These are phyloP conservation scores for Talaromyces amestolkiae DNA, from an alignment of 2,329 filamentous ascomycete species.

Conservation along the genomic window DNA sequence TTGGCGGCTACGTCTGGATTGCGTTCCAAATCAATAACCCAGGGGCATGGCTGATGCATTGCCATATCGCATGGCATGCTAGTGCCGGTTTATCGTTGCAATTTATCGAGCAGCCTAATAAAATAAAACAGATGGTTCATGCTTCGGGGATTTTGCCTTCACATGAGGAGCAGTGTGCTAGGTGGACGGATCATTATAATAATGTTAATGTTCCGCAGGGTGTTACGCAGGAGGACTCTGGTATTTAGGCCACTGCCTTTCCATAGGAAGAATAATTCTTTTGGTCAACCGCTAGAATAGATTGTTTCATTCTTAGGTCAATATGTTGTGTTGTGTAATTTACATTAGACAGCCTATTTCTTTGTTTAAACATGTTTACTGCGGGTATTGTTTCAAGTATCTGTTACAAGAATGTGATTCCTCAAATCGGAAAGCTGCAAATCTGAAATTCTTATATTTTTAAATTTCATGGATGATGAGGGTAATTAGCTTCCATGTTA, in stretches of 20 bases:
- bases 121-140: neutral
- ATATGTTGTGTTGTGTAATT: neutral
- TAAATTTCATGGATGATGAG: neutral
- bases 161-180: slow-evolving; percentile 15
- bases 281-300: neutral
- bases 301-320: neutral
- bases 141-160: neutral
- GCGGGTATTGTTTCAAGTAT: too few species aligned
- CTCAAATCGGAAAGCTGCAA: neutral
- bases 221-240: neutral
- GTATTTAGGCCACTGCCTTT: neutral
- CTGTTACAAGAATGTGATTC: neutral
- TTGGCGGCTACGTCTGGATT: slow-evolving; percentile 48
- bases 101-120: slow-evolving; percentile 29
- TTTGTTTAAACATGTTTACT: neutral
- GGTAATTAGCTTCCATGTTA: neutral
- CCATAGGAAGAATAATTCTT: neutral
- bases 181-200: neutral
- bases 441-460: neutral
- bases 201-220: neutral
- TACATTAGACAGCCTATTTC: neutral
- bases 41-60: slow-evolving; percentile 34
- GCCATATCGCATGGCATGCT: slow-evolving; percentile 20
- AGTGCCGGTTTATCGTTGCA: slow-evolving; percentile 33
- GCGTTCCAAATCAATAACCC: slow-evolving; percentile 55